These are phyloP conservation scores for Cystobasidiopsis lactophilus DNA, from an alignment of 768 basidiomycete species.

Conservation along the genomic window DNA sequence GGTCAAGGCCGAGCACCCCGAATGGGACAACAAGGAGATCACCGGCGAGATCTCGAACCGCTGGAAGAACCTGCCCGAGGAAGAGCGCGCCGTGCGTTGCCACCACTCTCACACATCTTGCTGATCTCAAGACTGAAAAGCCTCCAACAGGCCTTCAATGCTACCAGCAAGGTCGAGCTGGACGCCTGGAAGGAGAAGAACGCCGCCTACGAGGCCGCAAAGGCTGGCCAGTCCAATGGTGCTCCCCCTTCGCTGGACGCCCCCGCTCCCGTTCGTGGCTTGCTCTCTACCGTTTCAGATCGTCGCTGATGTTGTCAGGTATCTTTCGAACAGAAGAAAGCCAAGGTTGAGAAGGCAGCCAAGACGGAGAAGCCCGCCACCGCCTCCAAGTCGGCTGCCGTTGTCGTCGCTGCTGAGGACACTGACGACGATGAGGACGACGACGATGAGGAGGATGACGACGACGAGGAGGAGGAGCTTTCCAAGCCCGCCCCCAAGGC, in stretches of 20 bases:
- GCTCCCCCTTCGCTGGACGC: not conserved
- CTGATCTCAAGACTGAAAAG: not conserved
- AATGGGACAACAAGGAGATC: conserved; percentile 47
- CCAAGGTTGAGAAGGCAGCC: conserved; percentile 1
- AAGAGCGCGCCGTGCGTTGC: conserved; percentile 48
- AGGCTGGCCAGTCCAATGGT: conserved; percentile 2
- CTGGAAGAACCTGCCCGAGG: conserved; percentile 47
- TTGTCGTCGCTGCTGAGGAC: not conserved
- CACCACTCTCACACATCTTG: too few relatives aligned
- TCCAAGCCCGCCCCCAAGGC: too few relatives aligned
- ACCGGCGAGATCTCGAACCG: conserved; percentile 45
- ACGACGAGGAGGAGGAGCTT: too few relatives aligned
- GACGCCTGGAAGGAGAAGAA: conserved; percentile 4
- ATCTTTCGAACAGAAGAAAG: not conserved
- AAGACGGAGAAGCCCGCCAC: not conserved
- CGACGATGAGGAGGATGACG: too few relatives aligned
- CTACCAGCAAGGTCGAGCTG: conserved; percentile 12
- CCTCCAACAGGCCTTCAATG: conserved; percentile 10
- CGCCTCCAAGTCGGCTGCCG: not conserved
- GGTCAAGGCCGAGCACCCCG: conserved; percentile 43
- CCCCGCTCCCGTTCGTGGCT: not conserved
- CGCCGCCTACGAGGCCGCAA: conserved; percentile 12
- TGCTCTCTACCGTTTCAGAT: not conserved
- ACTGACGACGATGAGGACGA: too few relatives aligned
- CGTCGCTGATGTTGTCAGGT: not conserved